Base-by-base conservation (phyloP, 2,329 filamentous ascomycete species). In the Alternaria sp. region DNA sequence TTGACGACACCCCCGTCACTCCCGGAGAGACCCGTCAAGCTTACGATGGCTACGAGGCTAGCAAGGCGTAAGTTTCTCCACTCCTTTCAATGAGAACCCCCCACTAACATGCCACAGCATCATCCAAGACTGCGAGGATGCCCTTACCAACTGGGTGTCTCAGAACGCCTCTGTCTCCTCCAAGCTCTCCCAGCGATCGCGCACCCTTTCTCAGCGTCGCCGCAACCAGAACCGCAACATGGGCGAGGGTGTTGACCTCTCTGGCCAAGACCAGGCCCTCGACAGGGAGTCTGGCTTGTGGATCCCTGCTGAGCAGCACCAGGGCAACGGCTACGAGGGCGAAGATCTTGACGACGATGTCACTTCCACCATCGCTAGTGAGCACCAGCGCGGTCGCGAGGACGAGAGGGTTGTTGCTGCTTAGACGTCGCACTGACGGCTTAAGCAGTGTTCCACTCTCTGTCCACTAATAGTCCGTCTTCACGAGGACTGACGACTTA, bases 101-200 rank as follows among this genome's bases (percentile, higher is more conserved):
- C 0, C 12, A 44, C 73, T 78, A 62, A 79, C 61, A 53, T 25
- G 33, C 12, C 26, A 63, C 49, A 86, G 92, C 68, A 98, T 99
- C 82, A 98, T 99, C 77, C 96, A 99, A 84, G 96, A 99, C 82
- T 99, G 96, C 81, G 96, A 99, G 83, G 94, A 98, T 79, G 88
- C 96, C 2, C 89, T 99, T 65, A 97, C 94, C 80, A 97, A 97
- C 86, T 99, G 96, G 96, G 94, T 98, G 43, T 88, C 89, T 61
- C 90, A 93, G 75, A 96, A 96, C 77, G 95, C 96, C 6, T 90
- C 93, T 49, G 94, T 99, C 71, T 91, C 87, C 60, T 90, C 94
- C 68, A 94, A 93, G 80, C 89, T 99, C 53, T 97, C 93, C 5
- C 92, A 90, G 18, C 93, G 96, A 63, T 89, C 95, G 44, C 93